phyloP scores from a whole-genome alignment of 2,329 filamentous ascomycete species.

The Exophiala spinifera region DNA sequence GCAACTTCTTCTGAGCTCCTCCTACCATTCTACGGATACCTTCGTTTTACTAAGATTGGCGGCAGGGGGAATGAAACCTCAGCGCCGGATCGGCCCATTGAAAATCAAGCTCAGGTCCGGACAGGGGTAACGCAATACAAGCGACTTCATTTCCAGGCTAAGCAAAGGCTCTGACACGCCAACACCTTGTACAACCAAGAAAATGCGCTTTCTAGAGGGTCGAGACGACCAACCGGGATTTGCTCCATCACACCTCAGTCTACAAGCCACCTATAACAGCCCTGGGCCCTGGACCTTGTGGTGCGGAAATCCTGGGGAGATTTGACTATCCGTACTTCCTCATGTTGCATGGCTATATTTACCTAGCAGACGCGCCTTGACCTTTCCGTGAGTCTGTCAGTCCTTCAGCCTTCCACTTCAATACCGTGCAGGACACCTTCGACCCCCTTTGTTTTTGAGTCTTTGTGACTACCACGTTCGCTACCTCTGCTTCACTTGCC shows the following conservation, averaged over 20 bases:
- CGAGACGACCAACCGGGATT: no score
- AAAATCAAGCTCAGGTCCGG: not conserved
- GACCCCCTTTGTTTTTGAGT: not conserved
- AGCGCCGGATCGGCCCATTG: not conserved
- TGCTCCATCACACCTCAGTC: no score
- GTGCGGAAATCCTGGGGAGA: conserved; percentile 15
- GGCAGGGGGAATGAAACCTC: not conserved
- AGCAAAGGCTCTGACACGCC: not conserved
- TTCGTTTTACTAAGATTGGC: not conserved
- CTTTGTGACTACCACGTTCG: not conserved
- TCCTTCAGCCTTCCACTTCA: not conserved
- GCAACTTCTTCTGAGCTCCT: not conserved
- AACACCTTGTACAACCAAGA: not conserved
- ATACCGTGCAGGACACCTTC: conserved; percentile 10
- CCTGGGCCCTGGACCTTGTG: not conserved
- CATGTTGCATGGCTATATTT: no score
- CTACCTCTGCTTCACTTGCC: conserved; percentile 1
- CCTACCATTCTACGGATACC: not conserved
- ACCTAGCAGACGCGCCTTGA: no score
- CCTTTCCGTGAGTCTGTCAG: no score
- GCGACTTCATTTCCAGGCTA: not conserved
- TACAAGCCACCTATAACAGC: conserved; percentile 11
- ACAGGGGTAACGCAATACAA: not conserved
- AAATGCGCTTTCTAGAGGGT: not conserved
- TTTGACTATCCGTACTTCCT: not conserved